Evolutionary conservation across 1,284 basidiomycete genomes (phyloP).

Genomic region (Heliocybe sulcata): DNA sequence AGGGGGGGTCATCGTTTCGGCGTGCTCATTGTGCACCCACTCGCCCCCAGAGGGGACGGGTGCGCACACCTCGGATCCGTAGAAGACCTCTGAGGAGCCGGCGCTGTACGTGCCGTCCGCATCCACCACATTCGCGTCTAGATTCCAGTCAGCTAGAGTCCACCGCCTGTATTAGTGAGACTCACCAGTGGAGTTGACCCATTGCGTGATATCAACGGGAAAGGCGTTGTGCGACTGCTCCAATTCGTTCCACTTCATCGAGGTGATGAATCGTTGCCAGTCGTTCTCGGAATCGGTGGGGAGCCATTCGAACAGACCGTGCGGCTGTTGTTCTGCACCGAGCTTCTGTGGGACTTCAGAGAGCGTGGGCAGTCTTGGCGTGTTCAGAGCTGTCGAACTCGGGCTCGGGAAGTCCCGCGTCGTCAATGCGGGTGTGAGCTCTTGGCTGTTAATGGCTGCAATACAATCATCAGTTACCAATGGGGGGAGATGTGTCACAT

Average conservation of each 20-base stretch:
- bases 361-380: neutral
- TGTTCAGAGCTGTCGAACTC: neutral
- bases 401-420: neutral
- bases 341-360: neutral
- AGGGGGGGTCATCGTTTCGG: neutral
- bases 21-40: neutral
- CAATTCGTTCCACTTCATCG: neutral
- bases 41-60: neutral
- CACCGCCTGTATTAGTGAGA: neutral
- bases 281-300: neutral
- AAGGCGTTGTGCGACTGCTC: neutral
- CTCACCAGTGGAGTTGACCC: neutral
- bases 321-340: neutral
- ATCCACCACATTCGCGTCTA: neutral
- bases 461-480: neutral
- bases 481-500: neutral
- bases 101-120: neutral
- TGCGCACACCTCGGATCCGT: neutral
- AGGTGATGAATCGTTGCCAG: neutral
- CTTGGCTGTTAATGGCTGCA: neutral
- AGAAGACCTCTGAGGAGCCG: neutral
- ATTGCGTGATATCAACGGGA: neutral
- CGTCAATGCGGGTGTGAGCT: neutral
- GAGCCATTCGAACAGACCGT: neutral
- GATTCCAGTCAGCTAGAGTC: neutral